phyloP scores from a whole-genome alignment of 345 rosid species.

The Corchorus olitorius region DNA sequence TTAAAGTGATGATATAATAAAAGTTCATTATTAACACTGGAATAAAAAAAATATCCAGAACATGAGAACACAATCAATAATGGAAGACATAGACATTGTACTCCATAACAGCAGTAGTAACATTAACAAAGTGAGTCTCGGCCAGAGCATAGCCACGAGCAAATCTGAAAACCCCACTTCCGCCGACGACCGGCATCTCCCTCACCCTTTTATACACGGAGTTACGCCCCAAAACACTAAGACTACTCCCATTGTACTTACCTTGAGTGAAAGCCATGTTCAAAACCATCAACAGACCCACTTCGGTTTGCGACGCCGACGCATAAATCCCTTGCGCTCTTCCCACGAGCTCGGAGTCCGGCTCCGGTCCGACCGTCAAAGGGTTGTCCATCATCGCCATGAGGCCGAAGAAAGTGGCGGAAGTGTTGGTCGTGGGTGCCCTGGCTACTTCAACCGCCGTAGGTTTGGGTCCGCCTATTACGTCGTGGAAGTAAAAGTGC shows the following conservation, averaged over 20 bases:
- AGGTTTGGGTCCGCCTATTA: not conserved
- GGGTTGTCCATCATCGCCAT: constrained; percentile 51
- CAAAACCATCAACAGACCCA: constrained; percentile 45
- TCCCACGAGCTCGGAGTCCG: constrained; percentile 45
- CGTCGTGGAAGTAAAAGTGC: not conserved
- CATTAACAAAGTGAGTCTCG: constrained; percentile 29
- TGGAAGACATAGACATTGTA: constrained; percentile 45
- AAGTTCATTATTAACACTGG: too few relatives aligned
- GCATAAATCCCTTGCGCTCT: constrained; percentile 56
- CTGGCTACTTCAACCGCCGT: constrained; percentile 9
- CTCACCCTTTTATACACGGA: constrained; percentile 33
- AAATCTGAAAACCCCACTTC: constrained; percentile 59
- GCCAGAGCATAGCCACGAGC: constrained; percentile 57
- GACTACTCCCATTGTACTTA: constrained; percentile 53
- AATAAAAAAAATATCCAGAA: not conserved
- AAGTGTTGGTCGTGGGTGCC: constrained; percentile 33
- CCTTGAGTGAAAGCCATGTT: constrained; percentile 52
- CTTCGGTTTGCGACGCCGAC: constrained; percentile 37
- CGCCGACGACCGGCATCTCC: constrained; percentile 62
- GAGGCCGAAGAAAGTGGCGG: constrained; percentile 36
- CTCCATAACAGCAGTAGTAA: constrained; percentile 34
- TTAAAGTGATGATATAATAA: too few relatives aligned
- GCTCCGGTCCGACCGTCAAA: constrained; percentile 38
- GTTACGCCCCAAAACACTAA: constrained; percentile 53
- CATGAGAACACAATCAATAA: constrained; percentile 22